Evolutionary conservation across 352 stramenopile species (phyloP), one percentile per base, ranked within the genome.

Genomic region (Blastocystis sp.): DNA sequence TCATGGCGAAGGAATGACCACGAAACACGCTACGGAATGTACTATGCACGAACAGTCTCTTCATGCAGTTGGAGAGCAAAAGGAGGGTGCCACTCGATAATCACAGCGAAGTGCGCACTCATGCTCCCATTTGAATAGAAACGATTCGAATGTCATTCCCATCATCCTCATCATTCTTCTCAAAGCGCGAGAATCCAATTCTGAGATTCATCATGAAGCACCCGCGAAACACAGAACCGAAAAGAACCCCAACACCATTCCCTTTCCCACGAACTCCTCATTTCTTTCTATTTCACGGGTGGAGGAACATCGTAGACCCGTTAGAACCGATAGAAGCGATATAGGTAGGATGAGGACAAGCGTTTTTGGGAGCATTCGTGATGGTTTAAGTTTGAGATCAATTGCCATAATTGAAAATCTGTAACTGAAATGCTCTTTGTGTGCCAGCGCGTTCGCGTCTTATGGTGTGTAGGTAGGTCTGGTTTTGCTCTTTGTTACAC

Each of bases 341-440:
- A 16, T 19, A 55, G n/a, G n/a, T n/a, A n/a, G n/a, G n/a, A n/a
- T n/a, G n/a, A n/a, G n/a, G n/a, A n/a, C n/a, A n/a, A n/a, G n/a
- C n/a, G n/a, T n/a, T n/a, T n/a, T 16, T 70, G 9, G 39, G 74
- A 85, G 74, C 66, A 85, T 85, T 85, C n/a, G 59, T 85, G 74
- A 85, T 85, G 74, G 62, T 66, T 67, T 19, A 85, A 85, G 74
- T 85, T 85, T 85, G 74, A 85, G 74, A 85, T 85, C 74, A 85
- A 69, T 85, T 85, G 33, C 35, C 45, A 29, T 85, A 85, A 85
- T 69, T 85, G 51, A 85, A 59, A 85, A 29, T 70, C 33, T n/a
- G 51, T 51, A 13, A 45, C 74, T 85, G 74, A 85, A 85, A 55
- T 85, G 66, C 74, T 85, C 74, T 21, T 35, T n/a, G 13, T 41